phyloP scores from a whole-genome alignment of 768 basidiomycete genomes.

The Lactarius quietus region DNA sequence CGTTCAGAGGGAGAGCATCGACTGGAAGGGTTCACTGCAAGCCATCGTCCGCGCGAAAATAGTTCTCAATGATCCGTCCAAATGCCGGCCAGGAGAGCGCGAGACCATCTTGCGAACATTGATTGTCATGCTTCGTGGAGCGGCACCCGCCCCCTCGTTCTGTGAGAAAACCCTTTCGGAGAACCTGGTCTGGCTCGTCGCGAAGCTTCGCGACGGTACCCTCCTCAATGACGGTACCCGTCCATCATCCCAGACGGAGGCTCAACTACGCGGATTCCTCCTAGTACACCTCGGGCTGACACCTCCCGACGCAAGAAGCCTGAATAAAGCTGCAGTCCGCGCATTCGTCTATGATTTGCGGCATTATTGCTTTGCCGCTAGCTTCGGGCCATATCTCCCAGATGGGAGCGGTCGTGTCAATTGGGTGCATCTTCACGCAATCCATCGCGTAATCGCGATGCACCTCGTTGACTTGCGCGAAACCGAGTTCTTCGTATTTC shows the following conservation, averaged over 20 bases:
- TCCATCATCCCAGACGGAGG: conserved; percentile 36
- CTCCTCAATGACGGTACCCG: conserved; percentile 39
- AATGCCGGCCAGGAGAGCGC: conserved; percentile 44
- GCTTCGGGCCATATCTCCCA: conserved; percentile 54
- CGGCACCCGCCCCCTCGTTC: conserved; percentile 37
- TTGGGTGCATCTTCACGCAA: conserved; percentile 55
- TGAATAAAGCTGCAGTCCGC: conserved; percentile 41
- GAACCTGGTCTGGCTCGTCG: conserved; percentile 52
- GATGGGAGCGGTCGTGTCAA: conserved; percentile 46
- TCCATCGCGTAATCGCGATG: conserved; percentile 56
- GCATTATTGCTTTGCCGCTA: conserved; percentile 47
- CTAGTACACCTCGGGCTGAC: conserved; percentile 60
- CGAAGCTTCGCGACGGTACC: conserved; percentile 39
- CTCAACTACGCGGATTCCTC: conserved; percentile 47
- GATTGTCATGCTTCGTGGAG: conserved; percentile 44
- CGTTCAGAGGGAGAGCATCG: conserved; percentile 15
- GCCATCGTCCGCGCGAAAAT: conserved; percentile 52
- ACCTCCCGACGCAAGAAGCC: conserved; percentile 36
- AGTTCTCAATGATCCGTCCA: conserved; percentile 37
- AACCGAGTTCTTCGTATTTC: conserved; percentile 30
- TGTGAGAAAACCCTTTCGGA: conserved; percentile 37
- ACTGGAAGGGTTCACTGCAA: conserved; percentile 55
- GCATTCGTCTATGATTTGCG: conserved; percentile 61
- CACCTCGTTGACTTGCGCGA: conserved; percentile 43
- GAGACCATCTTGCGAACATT: conserved; percentile 45